phyloP scores from a whole-genome alignment of 2,329 filamentous ascomycete species.

The Phyllosticta citribraziliensis region DNA sequence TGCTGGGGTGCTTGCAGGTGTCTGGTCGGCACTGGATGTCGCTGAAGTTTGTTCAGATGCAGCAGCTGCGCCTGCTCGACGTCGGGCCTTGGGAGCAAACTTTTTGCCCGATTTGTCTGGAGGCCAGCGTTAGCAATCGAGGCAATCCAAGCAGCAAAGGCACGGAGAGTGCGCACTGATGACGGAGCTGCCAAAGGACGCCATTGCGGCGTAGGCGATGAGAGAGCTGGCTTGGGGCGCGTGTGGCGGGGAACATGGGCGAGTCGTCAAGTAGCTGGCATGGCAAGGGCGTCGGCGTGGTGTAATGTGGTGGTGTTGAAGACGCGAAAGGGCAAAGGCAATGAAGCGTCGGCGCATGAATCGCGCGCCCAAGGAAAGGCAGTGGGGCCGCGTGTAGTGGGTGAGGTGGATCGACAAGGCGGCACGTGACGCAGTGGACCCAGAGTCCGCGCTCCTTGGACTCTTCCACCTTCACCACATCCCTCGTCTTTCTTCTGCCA shows the following conservation, averaged over 20 bases:
- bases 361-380: not conserved
- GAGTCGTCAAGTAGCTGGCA: not conserved
- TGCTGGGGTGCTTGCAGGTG: constrained; percentile 12
- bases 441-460: constrained; percentile 2
- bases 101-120: constrained; percentile 36
- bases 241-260: not conserved
- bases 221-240: not conserved
- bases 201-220: constrained; percentile 22
- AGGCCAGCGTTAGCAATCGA: constrained; percentile 1
- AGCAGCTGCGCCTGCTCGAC: constrained; percentile 26
- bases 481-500: constrained; percentile 1
- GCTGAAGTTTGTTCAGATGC: constrained; percentile 15
- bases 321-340: not conserved
- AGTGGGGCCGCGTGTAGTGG: not conserved
- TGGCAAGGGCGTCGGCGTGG: not conserved
- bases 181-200: constrained; percentile 40
- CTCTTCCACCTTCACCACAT: constrained; percentile 9
- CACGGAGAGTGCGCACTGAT: constrained; percentile 32
- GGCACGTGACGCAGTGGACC: constrained; percentile 2
- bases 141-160: constrained; percentile 12
- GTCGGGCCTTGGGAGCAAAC: constrained; percentile 38
- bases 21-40: constrained; percentile 13
- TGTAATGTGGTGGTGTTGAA: not conserved
- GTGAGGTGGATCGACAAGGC: constrained; percentile 1
- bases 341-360: constrained; percentile 1